Percentiles rank a stretch among this genome's conserved stretches.
Evolutionary conservation across 2,329 filamentous ascomycete genomes (phyloP).

Genomic region (Pseudocercospora fijiensis): DNA sequence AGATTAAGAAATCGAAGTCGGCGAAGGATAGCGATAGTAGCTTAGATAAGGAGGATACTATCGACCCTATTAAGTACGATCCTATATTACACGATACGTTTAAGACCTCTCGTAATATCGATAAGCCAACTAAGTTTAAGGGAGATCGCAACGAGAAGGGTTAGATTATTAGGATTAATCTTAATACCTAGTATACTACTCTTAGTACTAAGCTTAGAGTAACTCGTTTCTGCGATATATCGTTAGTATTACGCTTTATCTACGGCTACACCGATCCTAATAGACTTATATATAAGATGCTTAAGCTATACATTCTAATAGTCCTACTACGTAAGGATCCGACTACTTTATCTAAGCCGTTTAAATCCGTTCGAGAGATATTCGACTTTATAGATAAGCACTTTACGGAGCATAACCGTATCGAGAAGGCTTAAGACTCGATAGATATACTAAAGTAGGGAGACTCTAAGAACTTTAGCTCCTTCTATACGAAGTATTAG

Average conservation of each 20-base stretch:
- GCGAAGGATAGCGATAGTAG: background rate
- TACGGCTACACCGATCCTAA: background rate
- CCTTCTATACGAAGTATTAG: no score
- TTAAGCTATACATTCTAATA: no score
- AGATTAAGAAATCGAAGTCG: background rate
- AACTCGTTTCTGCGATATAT: background rate
- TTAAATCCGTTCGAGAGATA: no score
- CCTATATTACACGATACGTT: background rate
- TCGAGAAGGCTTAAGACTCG: no score
- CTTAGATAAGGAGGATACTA: background rate
- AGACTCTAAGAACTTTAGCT: no score
- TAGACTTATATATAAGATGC: background rate
- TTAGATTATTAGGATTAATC: background rate
- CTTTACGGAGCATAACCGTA: no score
- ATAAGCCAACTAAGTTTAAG: background rate
- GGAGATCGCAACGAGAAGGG: background rate
- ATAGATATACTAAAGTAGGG: no score
- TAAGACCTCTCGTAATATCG: background rate
- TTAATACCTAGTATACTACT: background rate
- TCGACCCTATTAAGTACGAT: no score
- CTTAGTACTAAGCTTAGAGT: background rate
- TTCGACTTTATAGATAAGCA: no score
- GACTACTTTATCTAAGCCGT: no score
- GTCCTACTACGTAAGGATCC: no score
- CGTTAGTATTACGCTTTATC: background rate